Evolutionary conservation across 2,329 filamentous ascomycete species (phyloP), one percentile per base, ranked within the genome.

Genomic region (Clarireedia hainanense): DNA sequence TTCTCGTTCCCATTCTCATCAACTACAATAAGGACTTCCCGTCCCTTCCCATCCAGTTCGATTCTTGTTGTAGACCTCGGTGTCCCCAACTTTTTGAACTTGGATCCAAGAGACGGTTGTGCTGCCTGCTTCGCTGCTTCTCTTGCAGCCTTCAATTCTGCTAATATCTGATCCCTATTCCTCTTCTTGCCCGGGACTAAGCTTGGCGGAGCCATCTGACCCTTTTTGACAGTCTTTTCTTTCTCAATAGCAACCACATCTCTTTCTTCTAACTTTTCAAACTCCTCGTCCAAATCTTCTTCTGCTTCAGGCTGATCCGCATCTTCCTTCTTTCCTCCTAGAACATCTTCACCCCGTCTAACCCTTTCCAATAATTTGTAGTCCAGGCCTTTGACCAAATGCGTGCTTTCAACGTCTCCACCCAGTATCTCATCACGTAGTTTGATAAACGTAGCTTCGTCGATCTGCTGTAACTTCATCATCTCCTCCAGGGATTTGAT

Each of bases 371-470:
- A 74, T 12, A 97, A 75, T 69, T 88, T 87, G 69, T 90, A 88
- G 71, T 99, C 94, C 50, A 99, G 73, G 0, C 94, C 94, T 68
- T 96, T 97, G 48, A 97, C 86, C 61, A 96, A 73, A 76, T 96
- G 90, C 14, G 91, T 95, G 64, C 84, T 89, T 14, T 76, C 76
- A 23, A 91, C 52, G 69, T 95, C 88, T 6, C 91, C 92, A 3
- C 91, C 91, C 0, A 89, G 81, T 55, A 96, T 89, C 63, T 95
- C 81, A 60, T 81, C 80, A 36, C 87, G 77, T 42, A 92, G 71
- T 64, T 80, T 83, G 64, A 92, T 85, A 69, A 95, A 96, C 0
- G 85, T 90, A 49, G 79, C 80, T 63, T 83, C 80, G 63, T 95
- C 88, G 61, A 97, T 91, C 71, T 95, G 84, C 48, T 88, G 89